Evolutionary conservation across 495 filamentous ascomycete species (phyloP).

Genomic region (Ascodesmis nigricans): DNA sequence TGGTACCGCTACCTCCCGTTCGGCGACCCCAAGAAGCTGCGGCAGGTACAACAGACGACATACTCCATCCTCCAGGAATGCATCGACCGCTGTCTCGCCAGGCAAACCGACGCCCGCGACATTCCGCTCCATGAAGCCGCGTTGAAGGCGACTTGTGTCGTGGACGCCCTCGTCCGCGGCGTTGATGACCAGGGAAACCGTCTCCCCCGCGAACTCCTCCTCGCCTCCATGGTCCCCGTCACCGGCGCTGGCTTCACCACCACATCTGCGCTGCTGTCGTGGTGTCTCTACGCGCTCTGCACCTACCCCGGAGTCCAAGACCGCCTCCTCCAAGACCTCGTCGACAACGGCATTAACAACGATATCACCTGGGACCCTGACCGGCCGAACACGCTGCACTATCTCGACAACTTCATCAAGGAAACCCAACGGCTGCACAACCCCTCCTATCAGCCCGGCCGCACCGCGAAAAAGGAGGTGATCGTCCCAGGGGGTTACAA

Average conservation of each 20-base stretch:
- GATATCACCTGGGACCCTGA: constrained; percentile 26
- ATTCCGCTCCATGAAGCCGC: constrained; percentile 32
- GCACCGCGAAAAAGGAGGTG: constrained; percentile 30
- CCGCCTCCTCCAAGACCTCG: constrained; percentile 30
- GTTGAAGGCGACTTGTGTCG: constrained; percentile 26
- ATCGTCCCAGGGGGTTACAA: constrained; percentile 34
- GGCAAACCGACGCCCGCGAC: constrained; percentile 24
- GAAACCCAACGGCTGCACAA: constrained; percentile 35
- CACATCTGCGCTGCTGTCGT: constrained; percentile 30
- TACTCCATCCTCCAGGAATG: constrained; percentile 24
- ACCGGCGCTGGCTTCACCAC: constrained; percentile 35
- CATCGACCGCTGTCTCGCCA: constrained; percentile 20
- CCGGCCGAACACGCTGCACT: constrained; percentile 24
- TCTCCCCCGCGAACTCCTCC: constrained; percentile 25
- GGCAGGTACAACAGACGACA: constrained; percentile 16
- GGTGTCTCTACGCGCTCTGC: constrained; percentile 31
- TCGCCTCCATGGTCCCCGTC: constrained; percentile 21
- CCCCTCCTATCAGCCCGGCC: constrained; percentile 33
- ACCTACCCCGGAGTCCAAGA: constrained; percentile 31
- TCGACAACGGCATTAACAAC: constrained; percentile 27
- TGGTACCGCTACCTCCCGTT: constrained; percentile 34
- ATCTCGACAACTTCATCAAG: constrained; percentile 36
- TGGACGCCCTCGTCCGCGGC: constrained; percentile 29
- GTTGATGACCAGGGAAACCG: constrained; percentile 32
- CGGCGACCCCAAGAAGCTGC: constrained; percentile 27